A percentile compares a stretch with the other conserved stretches of the same genome.
These are phyloP conservation scores for Ustilago tritici DNA, from an alignment of 1,284 basidiomycete species.

Conservation along the genomic window DNA sequence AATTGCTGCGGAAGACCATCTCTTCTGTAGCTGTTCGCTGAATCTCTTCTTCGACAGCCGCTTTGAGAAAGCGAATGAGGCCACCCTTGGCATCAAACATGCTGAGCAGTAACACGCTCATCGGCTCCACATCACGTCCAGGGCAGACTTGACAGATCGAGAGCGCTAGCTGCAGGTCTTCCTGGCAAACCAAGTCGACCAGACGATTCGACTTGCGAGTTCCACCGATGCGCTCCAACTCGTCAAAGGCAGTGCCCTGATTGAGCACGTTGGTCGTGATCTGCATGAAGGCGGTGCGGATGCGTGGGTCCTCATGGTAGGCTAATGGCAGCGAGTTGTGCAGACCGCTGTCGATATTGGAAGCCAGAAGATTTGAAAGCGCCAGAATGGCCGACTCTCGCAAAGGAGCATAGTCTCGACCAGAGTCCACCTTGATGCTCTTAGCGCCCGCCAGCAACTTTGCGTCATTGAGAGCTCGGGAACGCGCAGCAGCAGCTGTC, in stretches of 20 bases:
- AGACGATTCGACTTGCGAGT: slow-evolving; percentile 54
- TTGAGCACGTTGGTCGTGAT: slow-evolving; percentile 87
- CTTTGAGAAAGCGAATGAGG: slow-evolving; percentile 61
- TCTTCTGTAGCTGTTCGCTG: slow-evolving; percentile 59
- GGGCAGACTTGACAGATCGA: slow-evolving; percentile 61
- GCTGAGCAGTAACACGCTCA: slow-evolving; percentile 58
- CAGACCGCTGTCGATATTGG: slow-evolving; percentile 88
- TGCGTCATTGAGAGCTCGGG: slow-evolving; percentile 23
- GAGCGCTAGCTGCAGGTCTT: slow-evolving; percentile 60
- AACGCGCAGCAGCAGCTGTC: slow-evolving; percentile 27
- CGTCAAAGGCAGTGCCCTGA: slow-evolving; percentile 73
- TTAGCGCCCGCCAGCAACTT: slow-evolving; percentile 20
- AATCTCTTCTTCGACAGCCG: slow-evolving; percentile 62
- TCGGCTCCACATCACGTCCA: slow-evolving; percentile 53
- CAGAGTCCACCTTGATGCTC: slow-evolving; percentile 20
- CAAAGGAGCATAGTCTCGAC: slow-evolving; percentile 44
- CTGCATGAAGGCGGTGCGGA: slow-evolving; percentile 85
- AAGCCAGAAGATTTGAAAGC: slow-evolving; percentile 82
- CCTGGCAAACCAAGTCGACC: slow-evolving; percentile 59
- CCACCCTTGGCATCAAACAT: slow-evolving; percentile 65
- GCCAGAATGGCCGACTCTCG: slow-evolving; percentile 71
- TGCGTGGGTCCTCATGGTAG: slow-evolving; percentile 80
- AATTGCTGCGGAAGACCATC: slow-evolving; percentile 67
- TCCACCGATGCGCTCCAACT: slow-evolving; percentile 57
- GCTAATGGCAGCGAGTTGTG: slow-evolving; percentile 86